These are phyloP conservation scores for Geoglossum cookeanum DNA, from an alignment of 2,329 filamentous ascomycete genomes.

Conservation along the genomic window DNA sequence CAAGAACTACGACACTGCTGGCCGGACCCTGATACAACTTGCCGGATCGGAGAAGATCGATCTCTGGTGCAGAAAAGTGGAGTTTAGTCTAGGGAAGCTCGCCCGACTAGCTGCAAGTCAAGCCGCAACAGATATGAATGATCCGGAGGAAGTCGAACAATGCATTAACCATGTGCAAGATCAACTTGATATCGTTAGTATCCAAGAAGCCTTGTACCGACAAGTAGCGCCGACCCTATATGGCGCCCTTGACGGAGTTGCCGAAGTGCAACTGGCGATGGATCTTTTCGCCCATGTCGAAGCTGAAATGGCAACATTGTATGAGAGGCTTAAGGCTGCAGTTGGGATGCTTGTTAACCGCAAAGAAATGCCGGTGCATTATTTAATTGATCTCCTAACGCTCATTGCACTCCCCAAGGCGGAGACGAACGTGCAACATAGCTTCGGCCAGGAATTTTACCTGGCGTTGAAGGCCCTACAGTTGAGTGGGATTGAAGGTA, in stretches of 20 bases:
- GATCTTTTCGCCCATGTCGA: constrained; percentile 35
- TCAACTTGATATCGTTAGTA: constrained; percentile 47
- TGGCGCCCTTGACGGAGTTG: constrained; percentile 59
- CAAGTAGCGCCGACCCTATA: constrained; percentile 48
- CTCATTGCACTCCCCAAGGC: constrained; percentile 41
- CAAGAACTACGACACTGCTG: constrained; percentile 54
- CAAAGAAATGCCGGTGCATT: constrained; percentile 39
- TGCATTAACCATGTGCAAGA: constrained; percentile 13
- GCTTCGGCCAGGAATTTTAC: constrained; percentile 33
- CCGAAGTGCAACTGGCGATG: constrained; percentile 57
- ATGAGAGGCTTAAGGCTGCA: constrained; percentile 49
- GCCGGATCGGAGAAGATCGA: constrained; percentile 56
- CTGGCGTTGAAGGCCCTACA: constrained; percentile 43
- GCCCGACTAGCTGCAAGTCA: constrained; percentile 34
- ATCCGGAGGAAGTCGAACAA: not conserved
- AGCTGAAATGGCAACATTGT: constrained; percentile 45
- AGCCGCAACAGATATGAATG: constrained; percentile 32
- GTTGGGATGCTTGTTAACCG: constrained; percentile 53
- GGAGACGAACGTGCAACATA: constrained; percentile 17
- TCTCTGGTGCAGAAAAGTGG: constrained; percentile 83
- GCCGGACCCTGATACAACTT: constrained; percentile 47
- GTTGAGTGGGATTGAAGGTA: constrained; percentile 34
- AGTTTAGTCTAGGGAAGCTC: constrained; percentile 81
- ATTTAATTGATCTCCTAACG: constrained; percentile 48
- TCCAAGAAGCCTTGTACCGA: constrained; percentile 65